A percentile compares a stretch with the other conserved stretches of the same genome.
Conservation (phyloP, 1,284 basidiomycete genomes). For the Ganoderma resinaceum region DNA sequence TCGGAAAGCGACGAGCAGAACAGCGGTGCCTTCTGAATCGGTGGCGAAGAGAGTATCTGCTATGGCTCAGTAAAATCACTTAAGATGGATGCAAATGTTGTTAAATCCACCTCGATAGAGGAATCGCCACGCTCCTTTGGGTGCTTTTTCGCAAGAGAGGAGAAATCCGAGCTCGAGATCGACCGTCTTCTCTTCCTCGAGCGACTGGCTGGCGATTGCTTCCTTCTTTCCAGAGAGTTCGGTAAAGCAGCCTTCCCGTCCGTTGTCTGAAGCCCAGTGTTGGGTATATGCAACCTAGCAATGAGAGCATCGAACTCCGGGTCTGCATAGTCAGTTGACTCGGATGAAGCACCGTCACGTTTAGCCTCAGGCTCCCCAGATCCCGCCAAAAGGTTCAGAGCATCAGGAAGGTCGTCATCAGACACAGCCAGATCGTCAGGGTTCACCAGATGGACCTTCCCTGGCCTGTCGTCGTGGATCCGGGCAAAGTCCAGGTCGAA, state of each 20-base stretch:
- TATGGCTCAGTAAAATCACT: not conserved
- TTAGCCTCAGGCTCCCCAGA: slow-evolving; percentile 13
- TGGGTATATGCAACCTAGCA: slow-evolving; percentile 29
- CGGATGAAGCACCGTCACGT: slow-evolving; percentile 16
- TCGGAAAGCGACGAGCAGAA: slow-evolving; percentile 22
- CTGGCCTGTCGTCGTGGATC: slow-evolving; percentile 43
- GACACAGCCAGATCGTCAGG: slow-evolving; percentile 35
- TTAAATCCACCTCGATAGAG: slow-evolving; percentile 19
- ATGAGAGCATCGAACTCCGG: slow-evolving; percentile 47
- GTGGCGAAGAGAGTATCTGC: slow-evolving; percentile 15
- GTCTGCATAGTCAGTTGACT: slow-evolving; percentile 46
- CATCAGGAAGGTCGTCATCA: slow-evolving; percentile 54
- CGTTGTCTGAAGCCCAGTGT: not conserved
- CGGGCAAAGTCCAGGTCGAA: slow-evolving; percentile 62
- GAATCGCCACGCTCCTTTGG: not conserved
- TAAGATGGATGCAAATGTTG: not conserved
- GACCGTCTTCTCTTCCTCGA: slow-evolving; percentile 17
- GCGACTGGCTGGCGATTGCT: not conserved
- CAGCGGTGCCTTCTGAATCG: slow-evolving; percentile 17
- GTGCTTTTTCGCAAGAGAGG: slow-evolving; percentile 1
- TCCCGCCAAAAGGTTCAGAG: slow-evolving; percentile 43
- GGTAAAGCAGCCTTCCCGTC: not conserved
- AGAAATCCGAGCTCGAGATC: slow-evolving; percentile 3
- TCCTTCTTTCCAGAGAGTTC: not conserved
- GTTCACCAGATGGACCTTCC: slow-evolving; percentile 24